Evolutionary conservation across 805 yeast genomes (phyloP), one percentile per base, ranked within the genome.

Genomic region (Metschnikowia bowlesiae): DNA sequence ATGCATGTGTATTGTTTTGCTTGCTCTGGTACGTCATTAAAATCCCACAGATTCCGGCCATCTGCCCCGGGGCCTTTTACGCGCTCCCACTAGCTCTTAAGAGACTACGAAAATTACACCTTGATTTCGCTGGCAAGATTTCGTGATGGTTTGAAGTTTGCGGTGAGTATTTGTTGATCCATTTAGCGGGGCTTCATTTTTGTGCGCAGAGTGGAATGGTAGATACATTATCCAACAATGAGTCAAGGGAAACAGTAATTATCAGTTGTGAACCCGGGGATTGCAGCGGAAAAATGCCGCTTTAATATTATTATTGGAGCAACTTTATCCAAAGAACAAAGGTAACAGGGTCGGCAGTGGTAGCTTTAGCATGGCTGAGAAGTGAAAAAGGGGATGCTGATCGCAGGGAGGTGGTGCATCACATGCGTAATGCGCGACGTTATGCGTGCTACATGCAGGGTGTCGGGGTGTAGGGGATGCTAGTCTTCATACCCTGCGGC

Each of bases 371-470:
- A 32, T 22, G 26, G 38, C 30, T 18, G 7, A 26, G 22, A 33
- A 42, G 33, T 33, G 33, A 42, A 32, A 42, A 42, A 42, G 38
- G 45, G 45, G 45, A 32, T 42, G 45, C 33, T 42, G 14, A 42
- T 42, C 38, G 45, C 45, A 42, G 45, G 43, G 45, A 42, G 38
- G 45, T 42, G 45, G 45, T 42, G 45, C 38, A 42, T 33, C 31
- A 42, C 38, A 42, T 42, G 45, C 45, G 34, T 42, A 11, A 42
- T 42, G 45, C 45, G 38, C 45, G 45, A 28, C 45, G 45, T 42
- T 42, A 42, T 34, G 45, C 38, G 38, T 26, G 37, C 16, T 4
- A 16, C 9, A 42, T 26, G 45, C 45, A 18, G 38, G 37, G 9
- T 10, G 26, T 34, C 45, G 26, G 30, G 10, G 16, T 42, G 37